Conservation (phyloP, 176 grass and related monocot species). For the Microstegium vimineum region DNA sequence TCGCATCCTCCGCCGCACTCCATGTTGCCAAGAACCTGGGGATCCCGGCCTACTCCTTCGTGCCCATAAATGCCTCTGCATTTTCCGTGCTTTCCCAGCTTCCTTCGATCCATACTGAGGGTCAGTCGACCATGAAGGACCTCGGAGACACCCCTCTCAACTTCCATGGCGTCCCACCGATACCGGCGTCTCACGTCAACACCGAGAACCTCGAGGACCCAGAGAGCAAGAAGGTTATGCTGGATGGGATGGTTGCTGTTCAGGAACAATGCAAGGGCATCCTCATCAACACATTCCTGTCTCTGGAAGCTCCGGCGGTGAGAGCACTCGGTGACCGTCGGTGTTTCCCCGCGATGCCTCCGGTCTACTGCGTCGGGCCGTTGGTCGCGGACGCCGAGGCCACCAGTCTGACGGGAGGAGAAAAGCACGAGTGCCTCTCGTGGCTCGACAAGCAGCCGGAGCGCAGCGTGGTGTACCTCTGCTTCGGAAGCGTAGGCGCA, state of each 20-base stretch:
- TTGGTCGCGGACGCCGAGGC: neutral
- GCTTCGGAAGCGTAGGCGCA: slow-evolving; percentile 51
- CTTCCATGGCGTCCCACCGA: no score
- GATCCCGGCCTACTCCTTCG: no score
- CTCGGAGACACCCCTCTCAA: neutral
- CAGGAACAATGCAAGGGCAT: no score
- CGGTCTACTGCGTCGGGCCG: slow-evolving; percentile 29
- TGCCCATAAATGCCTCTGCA: no score
- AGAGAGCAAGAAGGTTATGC: neutral
- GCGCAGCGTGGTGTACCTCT: slow-evolving; percentile 48
- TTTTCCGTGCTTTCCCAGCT: no score
- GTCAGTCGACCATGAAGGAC: neutral
- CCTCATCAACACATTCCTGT: no score
- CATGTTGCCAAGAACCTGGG: no score
- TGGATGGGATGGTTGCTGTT: no score
- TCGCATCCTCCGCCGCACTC: neutral
- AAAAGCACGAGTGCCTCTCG: slow-evolving; percentile 24
- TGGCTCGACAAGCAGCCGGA: slow-evolving; percentile 52
- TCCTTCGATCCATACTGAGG: neutral
- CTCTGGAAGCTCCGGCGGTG: neutral
- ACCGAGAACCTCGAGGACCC: slow-evolving; percentile 5
- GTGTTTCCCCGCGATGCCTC: neutral
- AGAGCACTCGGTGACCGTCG: neutral
- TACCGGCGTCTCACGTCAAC: neutral
- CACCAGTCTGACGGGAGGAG: neutral